phyloP scores from a whole-genome alignment of 352 stramenopile species.

The Salisapilia sapeloensis region DNA sequence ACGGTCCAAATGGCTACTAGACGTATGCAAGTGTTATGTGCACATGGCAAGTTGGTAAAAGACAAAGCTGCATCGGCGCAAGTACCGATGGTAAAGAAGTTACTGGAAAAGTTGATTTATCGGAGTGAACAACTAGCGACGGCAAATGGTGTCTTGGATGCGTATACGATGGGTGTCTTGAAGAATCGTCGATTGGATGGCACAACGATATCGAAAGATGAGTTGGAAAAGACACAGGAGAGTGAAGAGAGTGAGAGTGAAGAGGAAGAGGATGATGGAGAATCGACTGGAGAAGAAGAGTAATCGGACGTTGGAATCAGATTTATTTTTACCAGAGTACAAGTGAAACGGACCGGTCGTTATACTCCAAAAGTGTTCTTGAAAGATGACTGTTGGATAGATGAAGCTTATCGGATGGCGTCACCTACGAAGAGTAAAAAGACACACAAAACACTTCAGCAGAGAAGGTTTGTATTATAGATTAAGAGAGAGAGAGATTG shows the following conservation, averaged over 20 bases:
- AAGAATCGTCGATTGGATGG: conserved; percentile 56
- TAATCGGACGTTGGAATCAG: conserved; percentile 3
- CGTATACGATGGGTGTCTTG: conserved; percentile 38
- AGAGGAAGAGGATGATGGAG: conserved; percentile 5
- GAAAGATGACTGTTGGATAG: no score
- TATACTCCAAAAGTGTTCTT: no score
- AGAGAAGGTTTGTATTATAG: no score
- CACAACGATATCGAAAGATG: conserved; percentile 28
- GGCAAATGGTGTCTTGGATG: conserved; percentile 32
- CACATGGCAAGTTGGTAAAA: conserved; percentile 40
- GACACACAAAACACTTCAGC: no score
- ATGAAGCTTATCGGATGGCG: no score
- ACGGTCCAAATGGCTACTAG: conserved; percentile 41
- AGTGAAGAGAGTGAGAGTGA: conserved; percentile 7
- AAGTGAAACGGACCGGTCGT: no score
- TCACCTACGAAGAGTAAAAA: no score
- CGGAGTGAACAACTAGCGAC: conserved; percentile 27
- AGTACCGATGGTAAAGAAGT: conserved; percentile 43
- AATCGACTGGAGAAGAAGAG: conserved; percentile 3
- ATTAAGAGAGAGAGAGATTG: no score
- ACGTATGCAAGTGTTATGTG: conserved; percentile 41
- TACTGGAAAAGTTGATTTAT: conserved; percentile 45
- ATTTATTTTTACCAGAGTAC: not conserved
- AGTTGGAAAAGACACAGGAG: conserved; percentile 8
- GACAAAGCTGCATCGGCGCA: conserved; percentile 26